phyloP scores from a whole-genome alignment of 2,329 filamentous ascomycete genomes.

The Colletotrichum plurivorum region DNA sequence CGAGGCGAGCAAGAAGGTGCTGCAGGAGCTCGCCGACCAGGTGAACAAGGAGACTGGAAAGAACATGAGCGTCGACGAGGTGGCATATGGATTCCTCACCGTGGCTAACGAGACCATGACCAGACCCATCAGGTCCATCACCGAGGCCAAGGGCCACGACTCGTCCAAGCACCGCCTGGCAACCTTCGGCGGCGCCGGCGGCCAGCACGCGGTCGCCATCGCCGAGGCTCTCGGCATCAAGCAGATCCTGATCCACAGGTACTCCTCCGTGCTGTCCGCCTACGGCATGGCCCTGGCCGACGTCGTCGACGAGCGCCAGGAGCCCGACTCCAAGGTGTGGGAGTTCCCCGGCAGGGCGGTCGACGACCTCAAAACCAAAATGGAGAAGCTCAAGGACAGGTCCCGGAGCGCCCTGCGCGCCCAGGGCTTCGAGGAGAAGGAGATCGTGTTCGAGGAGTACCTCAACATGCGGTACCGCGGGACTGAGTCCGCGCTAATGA shows the following conservation, averaged over 20 bases:
- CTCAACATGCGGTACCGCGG: slow-evolving; percentile 94
- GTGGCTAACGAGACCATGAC: slow-evolving; percentile 95
- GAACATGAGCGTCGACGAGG: slow-evolving; percentile 83
- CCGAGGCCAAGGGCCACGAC: slow-evolving; percentile 92
- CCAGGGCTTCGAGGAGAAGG: slow-evolving; percentile 83
- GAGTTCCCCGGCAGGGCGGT: slow-evolving; percentile 70
- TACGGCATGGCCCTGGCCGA: slow-evolving; percentile 95
- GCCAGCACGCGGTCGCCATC: slow-evolving; percentile 93
- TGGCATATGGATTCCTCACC: slow-evolving; percentile 90
- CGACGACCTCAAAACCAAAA: slow-evolving; percentile 77
- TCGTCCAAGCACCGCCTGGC: slow-evolving; percentile 91
- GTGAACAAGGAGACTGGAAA: slow-evolving; percentile 83
- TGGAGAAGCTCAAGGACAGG: slow-evolving; percentile 84
- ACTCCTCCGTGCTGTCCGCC: slow-evolving; percentile 90
- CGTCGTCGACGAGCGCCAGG: slow-evolving; percentile 91
- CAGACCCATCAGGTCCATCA: slow-evolving; percentile 88
- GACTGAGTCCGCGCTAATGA: slow-evolving; percentile 92
- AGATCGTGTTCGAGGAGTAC: slow-evolving; percentile 90
- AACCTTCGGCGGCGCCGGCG: slow-evolving; percentile 92
- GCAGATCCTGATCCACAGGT: slow-evolving; percentile 88
- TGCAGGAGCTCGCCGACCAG: slow-evolving; percentile 81
- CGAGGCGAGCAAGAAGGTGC: slow-evolving; percentile 80
- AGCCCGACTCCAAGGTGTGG: slow-evolving; percentile 77
- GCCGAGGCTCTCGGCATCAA: slow-evolving; percentile 86
- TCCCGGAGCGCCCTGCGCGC: slow-evolving; percentile 76